These are phyloP conservation scores for Hura crepitans DNA, from an alignment of 441 rosid genomes.

Conservation along the genomic window DNA sequence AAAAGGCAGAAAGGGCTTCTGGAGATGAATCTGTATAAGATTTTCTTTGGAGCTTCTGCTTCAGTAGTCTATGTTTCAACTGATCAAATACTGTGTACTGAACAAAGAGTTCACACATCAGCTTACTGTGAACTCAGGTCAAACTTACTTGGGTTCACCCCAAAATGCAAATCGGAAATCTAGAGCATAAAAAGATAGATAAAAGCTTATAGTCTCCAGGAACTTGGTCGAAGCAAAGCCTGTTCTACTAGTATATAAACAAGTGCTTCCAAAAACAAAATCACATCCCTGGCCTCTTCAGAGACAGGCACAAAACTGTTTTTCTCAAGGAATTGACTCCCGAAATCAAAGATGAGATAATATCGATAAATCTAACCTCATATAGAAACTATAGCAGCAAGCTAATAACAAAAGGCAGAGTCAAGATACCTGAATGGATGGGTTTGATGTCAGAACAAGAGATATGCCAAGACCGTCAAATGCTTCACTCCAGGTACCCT, in stretches of 20 bases:
- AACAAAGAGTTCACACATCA: slow-evolving; percentile 19
- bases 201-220: not conserved
- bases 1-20: slow-evolving; percentile 59
- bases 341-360: not conserved
- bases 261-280: not conserved
- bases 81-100: slow-evolving; percentile 96
- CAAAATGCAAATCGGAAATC: not conserved
- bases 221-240: not conserved
- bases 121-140: not conserved
- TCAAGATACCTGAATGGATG: slow-evolving; percentile 65
- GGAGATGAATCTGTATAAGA: slow-evolving; percentile 44
- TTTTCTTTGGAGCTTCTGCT: slow-evolving; percentile 32
- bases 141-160: not conserved
- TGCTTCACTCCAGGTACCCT: slow-evolving; percentile 60
- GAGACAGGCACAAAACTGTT: too few relatives aligned
- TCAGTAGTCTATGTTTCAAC: slow-evolving; percentile 63
- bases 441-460: slow-evolving; percentile 76
- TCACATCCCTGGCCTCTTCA: not conserved
- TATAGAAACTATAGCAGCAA: not conserved
- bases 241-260: not conserved
- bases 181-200: not conserved
- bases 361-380: not conserved
- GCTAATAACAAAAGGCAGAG: not conserved
- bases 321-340: not conserved
- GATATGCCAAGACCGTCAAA: slow-evolving; percentile 88